phyloP scores from a whole-genome alignment of 345 rosid genomes.

The Bruguiera sexangula region DNA sequence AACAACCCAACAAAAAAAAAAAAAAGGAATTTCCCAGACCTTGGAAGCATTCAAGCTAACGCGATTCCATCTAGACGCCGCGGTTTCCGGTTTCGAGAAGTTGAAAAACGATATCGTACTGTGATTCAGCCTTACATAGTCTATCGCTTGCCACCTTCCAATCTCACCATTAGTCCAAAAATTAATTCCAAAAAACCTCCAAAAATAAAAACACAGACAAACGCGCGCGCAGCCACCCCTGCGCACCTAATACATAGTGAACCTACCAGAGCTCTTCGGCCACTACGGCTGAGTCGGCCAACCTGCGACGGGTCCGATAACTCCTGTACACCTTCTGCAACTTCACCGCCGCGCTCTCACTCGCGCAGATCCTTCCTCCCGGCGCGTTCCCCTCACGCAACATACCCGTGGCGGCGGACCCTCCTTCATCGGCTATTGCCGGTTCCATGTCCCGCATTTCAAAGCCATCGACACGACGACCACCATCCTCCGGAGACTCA shows the following conservation, averaged over 20 bases:
- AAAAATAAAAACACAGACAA: background rate
- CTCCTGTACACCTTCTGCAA: slow-evolving; percentile 83
- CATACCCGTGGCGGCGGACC: background rate
- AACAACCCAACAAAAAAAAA: background rate
- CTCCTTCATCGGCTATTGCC: background rate
- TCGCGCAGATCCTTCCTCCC: slow-evolving; percentile 13
- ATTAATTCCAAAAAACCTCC: background rate
- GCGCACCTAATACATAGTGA: background rate
- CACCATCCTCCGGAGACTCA: background rate
- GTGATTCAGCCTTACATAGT: slow-evolving; percentile 64
- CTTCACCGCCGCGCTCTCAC: slow-evolving; percentile 45
- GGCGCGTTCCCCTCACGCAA: slow-evolving; percentile 3
- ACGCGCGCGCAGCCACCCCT: no score
- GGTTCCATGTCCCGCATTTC: slow-evolving; percentile 1
- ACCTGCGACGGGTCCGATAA: slow-evolving; percentile 83
- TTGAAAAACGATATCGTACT: slow-evolving; percentile 82
- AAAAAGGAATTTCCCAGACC: slow-evolving; percentile 32
- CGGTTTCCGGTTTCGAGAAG: slow-evolving; percentile 62
- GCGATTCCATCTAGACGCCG: slow-evolving; percentile 79
- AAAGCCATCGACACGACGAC: background rate
- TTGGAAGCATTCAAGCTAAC: slow-evolving; percentile 68
- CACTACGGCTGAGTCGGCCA: slow-evolving; percentile 88
- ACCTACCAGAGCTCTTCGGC: slow-evolving; percentile 82
- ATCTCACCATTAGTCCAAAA: slow-evolving; percentile 6
- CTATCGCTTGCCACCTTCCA: slow-evolving; percentile 82